A percentile compares a stretch with the other conserved stretches of the same genome.
Conservation (phyloP, 352 stramenopile species). For the Globisporangium emineosum region DNA sequence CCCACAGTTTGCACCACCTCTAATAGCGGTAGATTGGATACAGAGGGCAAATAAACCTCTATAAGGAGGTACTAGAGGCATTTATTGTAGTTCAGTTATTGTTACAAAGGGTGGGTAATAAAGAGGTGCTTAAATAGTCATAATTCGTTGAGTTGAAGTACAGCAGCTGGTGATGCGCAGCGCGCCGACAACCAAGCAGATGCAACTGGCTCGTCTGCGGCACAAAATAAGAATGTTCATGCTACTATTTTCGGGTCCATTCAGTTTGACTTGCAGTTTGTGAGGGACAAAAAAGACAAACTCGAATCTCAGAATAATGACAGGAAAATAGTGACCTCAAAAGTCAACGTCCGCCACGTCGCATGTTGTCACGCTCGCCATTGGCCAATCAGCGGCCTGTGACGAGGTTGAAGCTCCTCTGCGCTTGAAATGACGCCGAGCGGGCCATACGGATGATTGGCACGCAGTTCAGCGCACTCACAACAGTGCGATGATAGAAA, state of each 20-base stretch:
- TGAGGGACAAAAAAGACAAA: too few species aligned
- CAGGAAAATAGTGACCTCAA: too few species aligned
- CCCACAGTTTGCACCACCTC: neutral
- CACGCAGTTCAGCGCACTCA: neutral
- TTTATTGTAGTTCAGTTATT: too few species aligned
- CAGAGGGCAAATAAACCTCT: too few species aligned
- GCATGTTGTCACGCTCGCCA: slow-evolving; percentile 3
- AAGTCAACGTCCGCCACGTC: too few species aligned
- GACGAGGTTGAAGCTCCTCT: slow-evolving; percentile 3
- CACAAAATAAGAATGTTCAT: too few species aligned
- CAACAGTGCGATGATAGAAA: neutral
- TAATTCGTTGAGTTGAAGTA: neutral
- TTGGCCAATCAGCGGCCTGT: neutral
- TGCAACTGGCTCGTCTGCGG: neutral
- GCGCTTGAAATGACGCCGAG: slow-evolving; percentile 6
- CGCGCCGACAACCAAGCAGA: neutral
- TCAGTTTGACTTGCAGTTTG: too few species aligned
- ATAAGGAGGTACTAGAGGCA: too few species aligned
- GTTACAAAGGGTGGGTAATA: neutral
- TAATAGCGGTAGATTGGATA: too few species aligned
- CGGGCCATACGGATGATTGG: neutral
- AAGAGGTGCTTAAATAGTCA: neutral
- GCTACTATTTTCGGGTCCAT: too few species aligned
- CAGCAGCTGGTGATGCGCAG: slow-evolving; percentile 8
- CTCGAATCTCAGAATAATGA: too few species aligned